Conservation (phyloP, 2,329 filamentous ascomycete genomes). For the Eurotiales sp. region DNA sequence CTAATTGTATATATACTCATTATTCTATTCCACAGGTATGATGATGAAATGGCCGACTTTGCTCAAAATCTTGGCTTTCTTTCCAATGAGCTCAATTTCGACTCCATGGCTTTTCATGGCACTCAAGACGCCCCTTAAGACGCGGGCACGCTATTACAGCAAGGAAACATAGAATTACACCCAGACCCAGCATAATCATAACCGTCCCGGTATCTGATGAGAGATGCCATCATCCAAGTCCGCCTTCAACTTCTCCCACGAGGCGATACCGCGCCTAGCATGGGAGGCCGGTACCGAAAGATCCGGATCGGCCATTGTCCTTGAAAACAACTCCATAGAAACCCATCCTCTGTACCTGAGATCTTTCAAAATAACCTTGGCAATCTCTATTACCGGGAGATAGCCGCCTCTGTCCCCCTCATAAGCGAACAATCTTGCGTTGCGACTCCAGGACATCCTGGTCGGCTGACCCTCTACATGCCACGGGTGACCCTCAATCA, state of each 20-base stretch:
- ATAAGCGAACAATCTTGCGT: constrained; percentile 66
- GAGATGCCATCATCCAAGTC: not conserved
- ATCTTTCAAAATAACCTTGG: constrained; percentile 56
- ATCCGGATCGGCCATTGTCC: constrained; percentile 51
- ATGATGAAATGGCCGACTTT: constrained; percentile 12
- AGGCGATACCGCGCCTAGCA: constrained; percentile 46
- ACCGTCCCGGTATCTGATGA: not conserved
- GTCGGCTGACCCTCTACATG: constrained; percentile 56
- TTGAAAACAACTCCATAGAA: constrained; percentile 66
- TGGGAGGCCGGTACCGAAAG: constrained; percentile 53
- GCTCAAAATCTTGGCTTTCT: constrained; percentile 16
- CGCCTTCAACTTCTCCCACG: constrained; percentile 46
- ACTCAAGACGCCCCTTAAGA: not conserved
- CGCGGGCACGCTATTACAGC: not conserved
- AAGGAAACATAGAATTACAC: not conserved
- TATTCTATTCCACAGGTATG: constrained; percentile 9
- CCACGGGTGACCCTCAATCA: constrained; percentile 56
- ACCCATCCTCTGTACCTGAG: constrained; percentile 65
- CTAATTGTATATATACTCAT: not conserved
- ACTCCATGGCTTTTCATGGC: constrained; percentile 11
- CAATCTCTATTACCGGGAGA: constrained; percentile 61
- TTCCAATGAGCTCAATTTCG: constrained; percentile 10
- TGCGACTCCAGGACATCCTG: constrained; percentile 73
- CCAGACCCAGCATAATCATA: not conserved
- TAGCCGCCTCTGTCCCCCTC: constrained; percentile 59